Evolutionary conservation across 495 filamentous ascomycete species (phyloP), one percentile per base, ranked within the genome.

Genomic region (Neurospora cerealis): DNA sequence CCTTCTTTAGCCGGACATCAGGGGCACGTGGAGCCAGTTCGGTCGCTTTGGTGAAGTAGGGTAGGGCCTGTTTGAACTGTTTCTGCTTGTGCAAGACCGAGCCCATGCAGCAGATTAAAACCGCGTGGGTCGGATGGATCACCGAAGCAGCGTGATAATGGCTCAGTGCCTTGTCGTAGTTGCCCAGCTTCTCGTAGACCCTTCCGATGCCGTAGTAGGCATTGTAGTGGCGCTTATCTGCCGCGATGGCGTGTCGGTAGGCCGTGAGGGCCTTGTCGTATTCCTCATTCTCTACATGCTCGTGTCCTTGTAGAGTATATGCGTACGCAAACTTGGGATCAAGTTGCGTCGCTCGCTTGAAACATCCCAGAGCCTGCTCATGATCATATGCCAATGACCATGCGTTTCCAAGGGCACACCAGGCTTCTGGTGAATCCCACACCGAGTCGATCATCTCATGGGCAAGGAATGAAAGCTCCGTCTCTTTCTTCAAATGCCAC

Each of bases 201-300:
- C 90, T 91, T 4, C 93, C 96, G 62, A 99, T 89, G 37, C 96
- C 96, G 79, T 99, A 99, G 89, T 95, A 98, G 37, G 94, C 95
- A 79, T 97, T 97, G 83, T 98, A 99, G 82, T 97, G 94, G 17
- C 96, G 88, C 70, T 86, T 90, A 76, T 99, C 95, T 0, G 93
- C 93, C 40, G 89, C 87, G 74, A 98, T 91, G 3, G 93, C 93
- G 37, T 88, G 86, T 44, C 96, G 89, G 79, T 97, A 99, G 15
- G 93, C 89, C 40, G 89, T 88, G 15, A 96, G 86, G 1, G 96
- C 96, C 75, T 97, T 97, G 83, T 98, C 95, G 78, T 93, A 97
- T 81, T 99, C 96, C 78, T 99, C 96, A 74, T 97, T 98, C 32
- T 91, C 88, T n/a, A 98, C 91, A 80, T 97, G 93, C 79, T 99